Conservation (phyloP, 164 flowering plant species). For the Magnolia officinalis region DNA sequence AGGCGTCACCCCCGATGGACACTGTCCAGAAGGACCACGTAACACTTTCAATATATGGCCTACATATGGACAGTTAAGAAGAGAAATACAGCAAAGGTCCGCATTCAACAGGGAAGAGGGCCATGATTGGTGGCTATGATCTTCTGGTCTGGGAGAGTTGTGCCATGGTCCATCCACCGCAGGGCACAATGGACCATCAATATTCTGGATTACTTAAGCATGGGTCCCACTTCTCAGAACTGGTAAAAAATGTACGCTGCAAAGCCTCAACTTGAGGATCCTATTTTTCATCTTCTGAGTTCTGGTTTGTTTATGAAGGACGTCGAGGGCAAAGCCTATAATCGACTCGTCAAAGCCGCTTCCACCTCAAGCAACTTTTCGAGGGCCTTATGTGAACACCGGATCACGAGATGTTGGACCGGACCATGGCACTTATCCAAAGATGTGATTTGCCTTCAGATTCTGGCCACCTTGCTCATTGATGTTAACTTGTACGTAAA, state of each 20-base stretch:
- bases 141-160: neutral
- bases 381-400: slow-evolving; percentile 93
- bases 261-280: neutral
- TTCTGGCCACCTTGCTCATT: neutral
- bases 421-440: slow-evolving; percentile 52
- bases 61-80: neutral
- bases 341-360: slow-evolving; percentile 88
- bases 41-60: neutral
- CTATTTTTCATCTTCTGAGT: neutral
- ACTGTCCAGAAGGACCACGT: neutral
- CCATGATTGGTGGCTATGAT: neutral
- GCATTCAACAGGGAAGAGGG: neutral
- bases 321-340: slow-evolving; percentile 54
- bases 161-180: neutral
- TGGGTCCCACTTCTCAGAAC: neutral
- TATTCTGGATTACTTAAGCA: neutral
- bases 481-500: neutral
- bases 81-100: no score
- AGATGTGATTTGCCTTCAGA: slow-evolving; percentile 34
- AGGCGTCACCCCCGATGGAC: neutral
- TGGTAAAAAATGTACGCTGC: neutral
- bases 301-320: slow-evolving; percentile 34
- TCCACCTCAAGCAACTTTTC: slow-evolving; percentile 90
- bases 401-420: slow-evolving; percentile 96
- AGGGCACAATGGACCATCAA: neutral